phyloP scores from a whole-genome alignment of 2,329 filamentous ascomycete species.

The Fusarium foetens region DNA sequence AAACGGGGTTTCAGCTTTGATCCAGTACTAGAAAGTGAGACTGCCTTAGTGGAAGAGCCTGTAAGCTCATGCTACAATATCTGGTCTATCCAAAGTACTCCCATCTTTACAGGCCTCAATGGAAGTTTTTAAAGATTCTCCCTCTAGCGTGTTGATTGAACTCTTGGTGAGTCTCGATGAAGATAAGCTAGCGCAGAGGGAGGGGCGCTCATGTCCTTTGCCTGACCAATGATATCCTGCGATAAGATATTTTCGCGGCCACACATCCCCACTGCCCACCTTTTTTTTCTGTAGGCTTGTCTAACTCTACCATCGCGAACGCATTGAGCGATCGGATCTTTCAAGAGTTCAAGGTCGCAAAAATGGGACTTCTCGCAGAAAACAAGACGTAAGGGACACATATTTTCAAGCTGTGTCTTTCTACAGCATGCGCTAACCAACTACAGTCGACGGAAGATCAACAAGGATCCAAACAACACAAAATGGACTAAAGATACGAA shows the following conservation, averaged over 20 bases:
- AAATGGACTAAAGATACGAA: conserved; percentile 86
- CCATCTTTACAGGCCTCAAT: neutral
- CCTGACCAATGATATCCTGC: conserved; percentile 40
- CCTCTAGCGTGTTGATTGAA: neutral
- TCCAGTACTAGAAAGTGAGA: neutral
- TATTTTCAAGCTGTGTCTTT: neutral
- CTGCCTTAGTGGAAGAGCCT: neutral
- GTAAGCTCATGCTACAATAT: neutral
- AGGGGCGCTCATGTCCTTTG: neutral
- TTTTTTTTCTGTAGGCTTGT: conserved; percentile 44
- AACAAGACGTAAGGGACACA: conserved; percentile 46
- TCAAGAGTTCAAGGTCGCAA: conserved; percentile 25
- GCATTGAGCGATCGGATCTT: conserved; percentile 8
- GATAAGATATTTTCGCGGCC: conserved; percentile 45
- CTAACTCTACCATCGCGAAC: conserved; percentile 24
- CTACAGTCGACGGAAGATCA: conserved; percentile 71
- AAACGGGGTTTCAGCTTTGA: neutral
- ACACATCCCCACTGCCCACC: conserved; percentile 43
- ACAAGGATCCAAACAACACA: conserved; percentile 94
- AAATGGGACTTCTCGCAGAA: conserved; percentile 53
- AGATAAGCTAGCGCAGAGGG: conserved; percentile 16
- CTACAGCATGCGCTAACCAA: conserved; percentile 20
- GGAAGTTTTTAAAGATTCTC: neutral
- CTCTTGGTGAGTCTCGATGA: conserved; percentile 24
- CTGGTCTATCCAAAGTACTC: neutral